phyloP scores from a whole-genome alignment of 2,329 filamentous ascomycete species.

The Fusarium gaditjirri region DNA sequence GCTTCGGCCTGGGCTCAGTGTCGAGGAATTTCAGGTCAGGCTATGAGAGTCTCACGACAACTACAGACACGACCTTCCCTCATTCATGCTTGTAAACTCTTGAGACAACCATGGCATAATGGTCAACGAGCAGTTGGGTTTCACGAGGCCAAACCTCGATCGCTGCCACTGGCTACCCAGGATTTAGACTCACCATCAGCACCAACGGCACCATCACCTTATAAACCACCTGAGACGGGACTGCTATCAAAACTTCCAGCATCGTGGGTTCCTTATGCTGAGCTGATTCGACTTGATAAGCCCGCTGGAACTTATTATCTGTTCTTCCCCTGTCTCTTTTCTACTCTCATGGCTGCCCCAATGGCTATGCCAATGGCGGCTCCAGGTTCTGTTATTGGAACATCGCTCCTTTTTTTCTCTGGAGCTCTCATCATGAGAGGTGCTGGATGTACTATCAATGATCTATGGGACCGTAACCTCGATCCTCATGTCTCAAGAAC shows the following conservation, averaged over 20 bases:
- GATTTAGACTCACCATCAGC: conserved; percentile 20
- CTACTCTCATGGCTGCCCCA: conserved; percentile 81
- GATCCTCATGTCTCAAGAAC: conserved; percentile 84
- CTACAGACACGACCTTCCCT: conserved; percentile 14
- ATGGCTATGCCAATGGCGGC: conserved; percentile 70
- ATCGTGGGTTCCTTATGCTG: conserved; percentile 81
- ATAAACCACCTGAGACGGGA: conserved; percentile 76
- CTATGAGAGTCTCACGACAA: conserved; percentile 11
- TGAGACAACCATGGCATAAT: conserved; percentile 21
- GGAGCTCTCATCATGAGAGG: conserved; percentile 88
- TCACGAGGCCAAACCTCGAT: conserved; percentile 39
- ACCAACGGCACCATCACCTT: conserved; percentile 50
- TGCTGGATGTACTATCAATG: conserved; percentile 89
- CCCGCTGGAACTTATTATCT: conserved; percentile 86
- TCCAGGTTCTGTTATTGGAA: conserved; percentile 70
- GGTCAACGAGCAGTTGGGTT: conserved; percentile 35
- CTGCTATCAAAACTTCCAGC: conserved; percentile 75
- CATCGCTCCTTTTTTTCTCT: conserved; percentile 75
- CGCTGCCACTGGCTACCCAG: conserved; percentile 24
- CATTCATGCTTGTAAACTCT: neutral
- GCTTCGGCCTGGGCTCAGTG: conserved; percentile 40
- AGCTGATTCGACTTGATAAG: conserved; percentile 83
- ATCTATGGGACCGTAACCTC: conserved; percentile 89
- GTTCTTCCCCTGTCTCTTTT: conserved; percentile 87
- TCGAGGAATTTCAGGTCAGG: conserved; percentile 30